Evolutionary conservation across 2,329 filamentous ascomycete genomes (phyloP), one percentile per base, ranked within the genome.

Genomic region (Exserohilum turcica): DNA sequence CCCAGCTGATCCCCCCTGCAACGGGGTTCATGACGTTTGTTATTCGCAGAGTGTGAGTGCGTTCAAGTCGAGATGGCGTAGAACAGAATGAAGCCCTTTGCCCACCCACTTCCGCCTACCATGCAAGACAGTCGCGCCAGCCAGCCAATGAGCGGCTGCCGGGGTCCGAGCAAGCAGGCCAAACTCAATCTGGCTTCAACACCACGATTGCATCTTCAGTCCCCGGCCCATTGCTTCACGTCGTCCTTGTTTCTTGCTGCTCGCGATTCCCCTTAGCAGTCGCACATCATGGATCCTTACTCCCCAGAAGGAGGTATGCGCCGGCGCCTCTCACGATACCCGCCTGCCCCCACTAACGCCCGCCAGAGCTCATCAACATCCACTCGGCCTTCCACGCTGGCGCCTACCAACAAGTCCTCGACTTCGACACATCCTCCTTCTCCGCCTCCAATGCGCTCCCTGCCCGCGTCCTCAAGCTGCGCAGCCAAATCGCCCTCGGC

Each of bases 401-500:
- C 72, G 92, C 96, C 80, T 96, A 91, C 82, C 84, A 90, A 71
- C 82, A 88, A 71, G 92, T 95, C 60, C 77, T 95, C 76, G 88
- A 94, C 78, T 96, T 92, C 78, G 89, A 95, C 76, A 88, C 86
- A 37, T 86, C 88, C 5, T 81, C 86, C 54, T 88, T 97, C 70
- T 94, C 90, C 38, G 65, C 86, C 59, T 86, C 89, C 67, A 97
- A 97, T 78, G 81, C 82, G 40, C 81, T 92, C 12, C 85, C 91
- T 36, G 89, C 90, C 35, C 87, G 87, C 53, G 79, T 96, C 38
- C 85, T 97, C 50, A 82, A 88, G 72, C 85, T 93, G 59, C 90
- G 94, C 72, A 87, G 93, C 37, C 88, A 88, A 71, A 86, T 96
- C 68, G 92, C 92, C 45, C 84, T 93, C 6, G 91, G 91, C 48